Evolutionary conservation across 345 rosid genomes (phyloP).

Genomic region (Boechera retrofracta): DNA sequence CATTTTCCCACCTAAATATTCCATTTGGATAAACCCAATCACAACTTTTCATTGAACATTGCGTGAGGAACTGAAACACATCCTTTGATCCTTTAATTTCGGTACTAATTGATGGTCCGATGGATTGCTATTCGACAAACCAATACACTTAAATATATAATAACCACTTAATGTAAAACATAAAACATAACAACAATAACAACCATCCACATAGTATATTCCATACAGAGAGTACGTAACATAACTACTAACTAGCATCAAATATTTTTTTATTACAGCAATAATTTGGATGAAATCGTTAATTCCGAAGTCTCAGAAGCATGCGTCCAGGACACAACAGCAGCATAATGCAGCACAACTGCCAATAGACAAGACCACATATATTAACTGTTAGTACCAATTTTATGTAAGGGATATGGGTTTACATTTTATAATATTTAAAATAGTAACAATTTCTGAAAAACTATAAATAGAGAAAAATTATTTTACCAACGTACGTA

Average conservation of each 20-base stretch:
- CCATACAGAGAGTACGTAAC: neutral
- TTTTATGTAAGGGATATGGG: neutral
- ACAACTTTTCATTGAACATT: neutral
- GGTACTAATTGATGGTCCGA: neutral
- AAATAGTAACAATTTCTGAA: neutral
- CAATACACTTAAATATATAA: neutral
- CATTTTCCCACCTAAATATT: neutral
- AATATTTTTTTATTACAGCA: conserved; percentile 30
- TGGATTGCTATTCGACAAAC: neutral
- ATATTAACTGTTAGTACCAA: neutral
- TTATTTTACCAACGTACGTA: neutral
- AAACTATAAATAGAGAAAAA: neutral
- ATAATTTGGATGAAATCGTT: conserved; percentile 8
- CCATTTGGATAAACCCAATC: neutral
- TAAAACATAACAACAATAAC: neutral
- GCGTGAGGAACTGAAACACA: conserved; percentile 3
- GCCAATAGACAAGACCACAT: conserved; percentile 22
- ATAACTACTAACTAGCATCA: conserved; percentile 14
- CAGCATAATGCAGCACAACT: conserved; percentile 81
- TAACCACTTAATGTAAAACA: conserved; percentile 8
- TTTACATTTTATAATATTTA: neutral
- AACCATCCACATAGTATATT: conserved; percentile 1
- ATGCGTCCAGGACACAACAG: conserved; percentile 68
- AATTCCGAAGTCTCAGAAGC: conserved; percentile 52
- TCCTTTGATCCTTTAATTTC: neutral